Conservation (phyloP, 2,329 filamentous ascomycete genomes). For the Curvularia sp. region DNA sequence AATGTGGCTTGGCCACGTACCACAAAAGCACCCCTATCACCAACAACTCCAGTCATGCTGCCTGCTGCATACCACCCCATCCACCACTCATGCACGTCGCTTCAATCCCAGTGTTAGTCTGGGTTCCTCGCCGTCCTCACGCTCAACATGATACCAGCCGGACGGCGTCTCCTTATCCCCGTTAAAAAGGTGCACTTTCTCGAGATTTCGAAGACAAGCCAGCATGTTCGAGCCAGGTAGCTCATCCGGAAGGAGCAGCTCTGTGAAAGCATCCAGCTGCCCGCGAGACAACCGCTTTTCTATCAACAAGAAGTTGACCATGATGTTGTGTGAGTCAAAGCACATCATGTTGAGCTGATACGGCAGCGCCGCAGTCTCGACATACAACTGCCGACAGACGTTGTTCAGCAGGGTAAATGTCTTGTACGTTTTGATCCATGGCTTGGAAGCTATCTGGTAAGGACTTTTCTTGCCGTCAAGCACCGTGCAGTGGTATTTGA, state of each 20-base stretch:
- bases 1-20: neutral
- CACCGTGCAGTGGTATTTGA: slow-evolving; percentile 34
- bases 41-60: neutral
- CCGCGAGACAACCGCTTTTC: slow-evolving; percentile 29
- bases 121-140: slow-evolving; percentile 24
- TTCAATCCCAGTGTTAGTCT: slow-evolving; percentile 16
- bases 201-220: slow-evolving; percentile 28
- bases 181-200: slow-evolving; percentile 26
- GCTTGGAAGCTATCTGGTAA: slow-evolving; percentile 7
- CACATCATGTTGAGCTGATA: slow-evolving; percentile 34
- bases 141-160: slow-evolving; percentile 29
- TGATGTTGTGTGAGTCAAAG: slow-evolving; percentile 30
- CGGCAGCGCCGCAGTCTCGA: slow-evolving; percentile 38
- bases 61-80: neutral
- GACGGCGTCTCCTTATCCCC: slow-evolving; percentile 7
- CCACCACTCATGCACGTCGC: neutral
- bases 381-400: slow-evolving; percentile 41
- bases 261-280: slow-evolving; percentile 32
- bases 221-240: slow-evolving; percentile 29
- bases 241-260: slow-evolving; percentile 25
- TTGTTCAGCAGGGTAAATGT: slow-evolving; percentile 32
- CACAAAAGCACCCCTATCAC: neutral
- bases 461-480: slow-evolving; percentile 22
- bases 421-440: slow-evolving; percentile 10
- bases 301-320: slow-evolving; percentile 40